Percentiles rank a stretch among this genome's conserved stretches.
These are phyloP conservation scores for Candida ponderosae DNA, from an alignment of 805 yeast genomes.

Conservation along the genomic window DNA sequence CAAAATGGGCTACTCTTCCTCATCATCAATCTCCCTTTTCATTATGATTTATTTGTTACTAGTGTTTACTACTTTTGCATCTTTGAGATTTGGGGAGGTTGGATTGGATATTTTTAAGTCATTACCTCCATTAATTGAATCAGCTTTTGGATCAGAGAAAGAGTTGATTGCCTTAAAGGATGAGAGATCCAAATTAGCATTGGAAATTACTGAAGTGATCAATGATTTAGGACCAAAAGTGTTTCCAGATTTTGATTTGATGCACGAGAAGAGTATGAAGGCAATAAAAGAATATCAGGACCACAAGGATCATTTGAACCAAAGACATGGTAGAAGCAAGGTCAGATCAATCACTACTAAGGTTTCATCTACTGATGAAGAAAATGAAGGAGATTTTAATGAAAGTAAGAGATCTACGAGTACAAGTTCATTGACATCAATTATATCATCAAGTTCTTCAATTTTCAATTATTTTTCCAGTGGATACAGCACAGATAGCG, in stretches of 20 bases:
- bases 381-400: not conserved
- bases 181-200: slow-evolving; percentile 51
- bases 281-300: slow-evolving; percentile 5
- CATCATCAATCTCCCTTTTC: slow-evolving; percentile 20
- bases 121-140: slow-evolving; percentile 57
- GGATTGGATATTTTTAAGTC: slow-evolving; percentile 84
- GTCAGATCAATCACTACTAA: too few relatives aligned
- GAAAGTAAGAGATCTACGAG: not conserved
- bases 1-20: slow-evolving; percentile 14
- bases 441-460: not conserved
- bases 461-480: not conserved
- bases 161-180: slow-evolving; percentile 45
- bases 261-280: slow-evolving; percentile 6
- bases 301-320: slow-evolving; percentile 4
- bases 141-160: slow-evolving; percentile 31
- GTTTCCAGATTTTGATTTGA: slow-evolving; percentile 73
- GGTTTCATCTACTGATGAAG: not conserved
- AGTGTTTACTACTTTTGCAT: slow-evolving; percentile 78
- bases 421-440: not conserved
- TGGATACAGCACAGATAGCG: too few relatives aligned
- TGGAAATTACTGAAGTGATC: slow-evolving; percentile 70
- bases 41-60: slow-evolving; percentile 45
- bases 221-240: slow-evolving; percentile 80
- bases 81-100: slow-evolving; percentile 81
- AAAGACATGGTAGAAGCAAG: slow-evolving; percentile 11